phyloP scores from a whole-genome alignment of 1,139 yeast species.

The Oligophagozyma castellii region DNA sequence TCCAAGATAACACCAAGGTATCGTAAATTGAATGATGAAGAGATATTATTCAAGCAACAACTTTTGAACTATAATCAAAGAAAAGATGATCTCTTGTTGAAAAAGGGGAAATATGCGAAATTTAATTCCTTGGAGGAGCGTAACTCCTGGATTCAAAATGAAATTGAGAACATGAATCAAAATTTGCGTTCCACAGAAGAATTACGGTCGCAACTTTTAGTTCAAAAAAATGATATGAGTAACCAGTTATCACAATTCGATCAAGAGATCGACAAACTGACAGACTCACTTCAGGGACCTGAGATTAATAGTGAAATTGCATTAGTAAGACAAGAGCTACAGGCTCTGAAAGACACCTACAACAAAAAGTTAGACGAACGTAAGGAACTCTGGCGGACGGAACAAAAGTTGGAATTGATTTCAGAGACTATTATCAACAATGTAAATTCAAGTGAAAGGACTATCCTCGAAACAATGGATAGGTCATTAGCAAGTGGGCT shows the following conservation, averaged over 20 bases:
- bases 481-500: conserved; percentile 58
- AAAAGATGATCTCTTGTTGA: conserved; percentile 55
- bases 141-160: conserved; percentile 49
- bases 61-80: conserved; percentile 35
- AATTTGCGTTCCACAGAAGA: conserved; percentile 17
- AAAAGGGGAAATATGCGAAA: conserved; percentile 57
- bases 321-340: conserved; percentile 21
- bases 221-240: conserved; percentile 1
- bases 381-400: conserved; percentile 70
- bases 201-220: conserved; percentile 3
- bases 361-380: conserved; percentile 48
- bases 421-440: conserved; percentile 44
- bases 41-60: conserved; percentile 29
- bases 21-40: conserved; percentile 29
- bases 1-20: conserved; percentile 33
- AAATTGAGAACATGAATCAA: conserved; percentile 30
- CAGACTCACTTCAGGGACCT: conserved; percentile 29
- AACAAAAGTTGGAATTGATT: conserved; percentile 45
- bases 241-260: conserved; percentile 6
- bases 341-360: conserved; percentile 29
- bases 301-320: conserved; percentile 23
- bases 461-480: conserved; percentile 61
- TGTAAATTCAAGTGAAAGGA: conserved; percentile 41
- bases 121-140: conserved; percentile 47
- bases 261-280: conserved; percentile 25